These are phyloP conservation scores for Cicer arietinum DNA, from an alignment of 306 rosid genomes.

Conservation along the genomic window DNA sequence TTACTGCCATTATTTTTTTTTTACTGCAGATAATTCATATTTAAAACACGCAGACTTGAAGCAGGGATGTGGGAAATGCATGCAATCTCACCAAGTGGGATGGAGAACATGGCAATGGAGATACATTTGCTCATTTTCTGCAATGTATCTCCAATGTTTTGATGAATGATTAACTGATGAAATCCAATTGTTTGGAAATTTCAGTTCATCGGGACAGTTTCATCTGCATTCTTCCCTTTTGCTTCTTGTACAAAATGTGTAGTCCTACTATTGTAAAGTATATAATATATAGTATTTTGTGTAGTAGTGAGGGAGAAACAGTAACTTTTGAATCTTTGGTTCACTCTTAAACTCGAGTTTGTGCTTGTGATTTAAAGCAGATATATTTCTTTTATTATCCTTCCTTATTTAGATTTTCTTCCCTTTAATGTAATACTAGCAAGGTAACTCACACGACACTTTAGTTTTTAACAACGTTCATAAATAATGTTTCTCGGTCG, in stretches of 20 bases:
- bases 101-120: slow-evolving; percentile 48
- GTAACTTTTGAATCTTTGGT: slow-evolving; percentile 44
- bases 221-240: slow-evolving; percentile 45
- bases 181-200: slow-evolving; percentile 50
- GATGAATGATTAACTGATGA: slow-evolving; percentile 47
- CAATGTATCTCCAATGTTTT: slow-evolving; percentile 30
- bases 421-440: background rate
- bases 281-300: slow-evolving; percentile 39
- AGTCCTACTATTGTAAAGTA: slow-evolving; percentile 71
- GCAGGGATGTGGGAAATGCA: slow-evolving; percentile 50
- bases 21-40: slow-evolving; percentile 58
- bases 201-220: slow-evolving; percentile 54
- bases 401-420: background rate
- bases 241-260: slow-evolving; percentile 53
- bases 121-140: slow-evolving; percentile 29
- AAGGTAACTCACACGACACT: background rate
- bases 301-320: slow-evolving; percentile 51
- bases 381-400: slow-evolving; percentile 15
- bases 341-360: slow-evolving; percentile 22
- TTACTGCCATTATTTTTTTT: slow-evolving; percentile 23
- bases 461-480: background rate
- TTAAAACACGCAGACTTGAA: slow-evolving; percentile 44
- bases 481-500: background rate
- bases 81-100: slow-evolving; percentile 45
- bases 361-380: background rate